Conservation (phyloP, 441 rosid species). For the Gossypium schwendimanii region DNA sequence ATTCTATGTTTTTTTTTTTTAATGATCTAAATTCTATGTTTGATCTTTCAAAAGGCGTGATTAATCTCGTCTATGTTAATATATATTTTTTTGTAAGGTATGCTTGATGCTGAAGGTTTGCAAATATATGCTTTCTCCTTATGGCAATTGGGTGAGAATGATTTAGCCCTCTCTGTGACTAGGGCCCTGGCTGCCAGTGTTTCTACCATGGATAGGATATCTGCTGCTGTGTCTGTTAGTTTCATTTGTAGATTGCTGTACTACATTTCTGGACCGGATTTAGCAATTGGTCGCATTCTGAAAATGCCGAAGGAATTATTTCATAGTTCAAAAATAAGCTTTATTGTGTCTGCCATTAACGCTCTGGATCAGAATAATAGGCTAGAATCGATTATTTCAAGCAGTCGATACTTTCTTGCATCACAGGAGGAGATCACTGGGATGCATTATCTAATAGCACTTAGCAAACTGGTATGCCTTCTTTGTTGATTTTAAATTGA, state of each 20-base stretch:
- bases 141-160: constrained; percentile 72
- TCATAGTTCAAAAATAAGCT: constrained; percentile 63
- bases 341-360: constrained; percentile 62
- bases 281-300: constrained; percentile 58
- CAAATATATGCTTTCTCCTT: constrained; percentile 79
- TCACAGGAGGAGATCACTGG: constrained; percentile 52
- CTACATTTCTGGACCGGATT: constrained; percentile 65
- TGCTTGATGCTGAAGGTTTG: constrained; percentile 65
- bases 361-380: constrained; percentile 65
- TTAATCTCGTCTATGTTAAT: not conserved
- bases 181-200: constrained; percentile 54
- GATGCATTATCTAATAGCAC: constrained; percentile 77
- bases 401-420: constrained; percentile 40
- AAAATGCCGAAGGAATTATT: constrained; percentile 69
- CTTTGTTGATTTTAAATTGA: constrained; percentile 8
- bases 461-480: constrained; percentile 64
- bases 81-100: constrained; percentile 30
- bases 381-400: constrained; percentile 58
- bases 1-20: not conserved
- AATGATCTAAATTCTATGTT: not conserved
- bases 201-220: constrained; percentile 48
- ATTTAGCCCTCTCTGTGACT: constrained; percentile 55
- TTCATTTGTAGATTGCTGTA: constrained; percentile 78
- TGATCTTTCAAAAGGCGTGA: not conserved
- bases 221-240: constrained; percentile 58